These are phyloP conservation scores for Miscanthus lutarioriparius DNA, from an alignment of 176 grass and related monocot genomes.

Conservation along the genomic window DNA sequence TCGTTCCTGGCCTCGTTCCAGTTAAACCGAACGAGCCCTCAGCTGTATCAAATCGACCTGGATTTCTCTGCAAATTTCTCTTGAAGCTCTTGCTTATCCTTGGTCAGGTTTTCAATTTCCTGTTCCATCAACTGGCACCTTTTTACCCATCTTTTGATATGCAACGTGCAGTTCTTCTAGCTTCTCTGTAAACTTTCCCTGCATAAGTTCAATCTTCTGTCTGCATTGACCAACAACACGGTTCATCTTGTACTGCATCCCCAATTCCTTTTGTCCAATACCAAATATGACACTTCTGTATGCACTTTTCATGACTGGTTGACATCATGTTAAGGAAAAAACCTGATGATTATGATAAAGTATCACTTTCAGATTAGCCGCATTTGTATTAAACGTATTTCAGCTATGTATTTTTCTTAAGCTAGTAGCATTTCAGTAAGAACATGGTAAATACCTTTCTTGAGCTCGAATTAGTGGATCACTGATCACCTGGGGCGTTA, in stretches of 20 bases:
- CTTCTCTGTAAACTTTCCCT: conserved; percentile 83
- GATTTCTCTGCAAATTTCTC: conserved; percentile 55
- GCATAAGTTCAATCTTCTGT: conserved; percentile 85
- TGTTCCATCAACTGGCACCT: conserved; percentile 81
- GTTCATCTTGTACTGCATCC: conserved; percentile 92
- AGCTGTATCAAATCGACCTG: conserved; percentile 44
- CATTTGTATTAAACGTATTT: neutral
- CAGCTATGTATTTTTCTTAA: neutral
- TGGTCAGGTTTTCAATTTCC: conserved; percentile 78
- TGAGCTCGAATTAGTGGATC: neutral
- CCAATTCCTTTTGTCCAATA: conserved; percentile 85
- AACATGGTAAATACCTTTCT: neutral
- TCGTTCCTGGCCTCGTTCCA: too few species aligned
- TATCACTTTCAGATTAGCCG: neutral
- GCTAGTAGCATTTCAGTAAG: neutral
- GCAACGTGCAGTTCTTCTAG: conserved; percentile 75
- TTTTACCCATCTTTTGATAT: conserved; percentile 90
- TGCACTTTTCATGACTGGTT: conserved; percentile 80
- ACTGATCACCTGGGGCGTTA: neutral
- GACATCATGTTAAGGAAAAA: conserved; percentile 35
- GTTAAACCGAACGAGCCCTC: too few species aligned
- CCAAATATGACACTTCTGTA: conserved; percentile 89
- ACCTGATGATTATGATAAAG: conserved; percentile 13
- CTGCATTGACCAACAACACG: conserved; percentile 63
- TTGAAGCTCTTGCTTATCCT: conserved; percentile 93